Base-by-base conservation (phyloP, 78 protist species). In the Fonticula alba region DNA sequence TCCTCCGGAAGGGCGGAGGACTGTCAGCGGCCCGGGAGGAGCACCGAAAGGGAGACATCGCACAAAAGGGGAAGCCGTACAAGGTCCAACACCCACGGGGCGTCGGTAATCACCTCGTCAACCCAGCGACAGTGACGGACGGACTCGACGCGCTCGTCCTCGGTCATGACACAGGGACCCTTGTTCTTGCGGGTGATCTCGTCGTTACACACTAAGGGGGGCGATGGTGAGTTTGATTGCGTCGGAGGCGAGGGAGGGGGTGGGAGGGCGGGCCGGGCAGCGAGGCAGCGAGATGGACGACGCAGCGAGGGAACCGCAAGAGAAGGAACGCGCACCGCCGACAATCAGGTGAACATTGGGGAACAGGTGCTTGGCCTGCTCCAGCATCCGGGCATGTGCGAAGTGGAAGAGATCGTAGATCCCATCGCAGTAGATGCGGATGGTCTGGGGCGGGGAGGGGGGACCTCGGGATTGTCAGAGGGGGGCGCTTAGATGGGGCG, bases 111-210 rank as follows among this genome's bases (percentile, higher is more conserved):
- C 19, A 81, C 86, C 50, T 81, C 81, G 72, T 81, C 86, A 19
- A 81, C 86, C 62, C 75, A 81, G 29, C 69, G 71, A 37, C 86
- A 81, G 60, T 81, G 86, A 15, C 81, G 60, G 15, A 81, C 63
- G 6, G 77, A 65, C 43, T 81, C 86, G 29, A 67, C 71, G 32
- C 86, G 58, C 40, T 81, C 86, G 27, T 31, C 31, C n/a, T 73
- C 62, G 27, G 54, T 71, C 74, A 75, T 75, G 5, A 80, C 85
- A 10, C 81, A 75, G 49, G 72, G 59, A 20, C 85, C 85, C 53
- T 80, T 80, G 24, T 72, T 43, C 43, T 55, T 50, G 46, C 75
- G 86, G 35, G 81, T 76, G 38, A 76, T 26, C 46, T 75, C 79
- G 54, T 81, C 86, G 58, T 64, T 68, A 53, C 86, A 81, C 36